Evolutionary conservation across 192 early-diverging fungal genomes (phyloP).

Genomic region (Thamnidium elegans): DNA sequence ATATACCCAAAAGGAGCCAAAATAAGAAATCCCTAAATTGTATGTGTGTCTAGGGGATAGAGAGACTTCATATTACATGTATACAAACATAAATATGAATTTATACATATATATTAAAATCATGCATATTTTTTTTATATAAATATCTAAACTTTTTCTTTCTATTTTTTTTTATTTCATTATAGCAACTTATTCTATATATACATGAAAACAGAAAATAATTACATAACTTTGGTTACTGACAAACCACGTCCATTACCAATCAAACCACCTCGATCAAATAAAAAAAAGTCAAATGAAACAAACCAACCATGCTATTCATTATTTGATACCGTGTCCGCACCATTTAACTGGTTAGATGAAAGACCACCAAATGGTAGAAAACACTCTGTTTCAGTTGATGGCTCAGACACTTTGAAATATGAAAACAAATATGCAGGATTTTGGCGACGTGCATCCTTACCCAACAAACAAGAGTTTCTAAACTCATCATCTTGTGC

Average conservation of each 20-base stretch:
- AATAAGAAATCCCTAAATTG: too few species aligned
- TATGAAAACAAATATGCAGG: not conserved
- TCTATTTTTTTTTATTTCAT: too few species aligned
- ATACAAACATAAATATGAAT: too few species aligned
- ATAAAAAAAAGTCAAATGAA: not conserved
- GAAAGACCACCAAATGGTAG: not conserved
- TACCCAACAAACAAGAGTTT: not conserved
- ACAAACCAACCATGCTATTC: not conserved
- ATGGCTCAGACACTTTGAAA: not conserved
- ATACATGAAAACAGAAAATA: too few species aligned
- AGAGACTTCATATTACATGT: too few species aligned
- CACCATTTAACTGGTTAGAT: not conserved
- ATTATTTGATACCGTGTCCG: not conserved
- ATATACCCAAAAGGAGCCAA: too few species aligned
- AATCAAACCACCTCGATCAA: not conserved
- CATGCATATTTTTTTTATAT: too few species aligned
- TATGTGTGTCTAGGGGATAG: too few species aligned
- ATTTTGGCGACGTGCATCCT: constrained; percentile 6
- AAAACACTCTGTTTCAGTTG: constrained; percentile 6
- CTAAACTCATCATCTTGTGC: not conserved
- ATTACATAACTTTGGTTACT: not conserved
- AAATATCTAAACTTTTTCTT: too few species aligned
- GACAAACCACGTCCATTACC: not conserved
- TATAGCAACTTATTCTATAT: too few species aligned
- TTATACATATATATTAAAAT: too few species aligned